Evolutionary conservation across 2,329 filamentous ascomycete genomes (phyloP).

Genomic region (Phyllosticta paracitricarpa): DNA sequence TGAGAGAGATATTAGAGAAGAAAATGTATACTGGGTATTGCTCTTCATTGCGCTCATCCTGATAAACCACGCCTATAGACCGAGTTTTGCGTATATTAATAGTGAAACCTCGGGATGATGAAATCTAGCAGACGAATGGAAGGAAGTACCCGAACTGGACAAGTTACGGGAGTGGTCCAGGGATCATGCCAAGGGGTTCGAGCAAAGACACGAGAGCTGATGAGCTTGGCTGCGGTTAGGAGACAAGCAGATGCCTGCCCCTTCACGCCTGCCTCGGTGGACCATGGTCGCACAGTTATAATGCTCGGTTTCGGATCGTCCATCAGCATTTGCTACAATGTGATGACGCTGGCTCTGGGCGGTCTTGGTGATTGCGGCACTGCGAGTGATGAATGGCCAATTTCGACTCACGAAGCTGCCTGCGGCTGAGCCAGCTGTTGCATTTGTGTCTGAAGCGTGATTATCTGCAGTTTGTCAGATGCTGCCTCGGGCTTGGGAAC

Average conservation of each 20-base stretch:
- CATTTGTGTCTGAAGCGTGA: slow-evolving; percentile 8
- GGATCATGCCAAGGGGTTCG: background rate
- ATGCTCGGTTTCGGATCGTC: background rate
- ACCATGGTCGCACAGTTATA: background rate
- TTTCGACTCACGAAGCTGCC: slow-evolving; percentile 7
- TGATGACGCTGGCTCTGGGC: background rate
- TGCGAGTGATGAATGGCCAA: background rate
- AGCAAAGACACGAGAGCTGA: background rate
- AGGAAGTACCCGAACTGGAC: background rate
- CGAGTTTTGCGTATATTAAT: background rate
- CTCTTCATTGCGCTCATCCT: background rate
- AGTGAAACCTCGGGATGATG: background rate
- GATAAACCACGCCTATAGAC: background rate
- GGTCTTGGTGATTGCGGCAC: background rate
- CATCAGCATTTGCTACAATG: background rate
- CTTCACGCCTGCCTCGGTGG: background rate
- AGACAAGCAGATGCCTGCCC: background rate
- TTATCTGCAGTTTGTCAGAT: slow-evolving; percentile 2
- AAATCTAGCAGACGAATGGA: background rate
- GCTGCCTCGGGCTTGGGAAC: too few relatives aligned
- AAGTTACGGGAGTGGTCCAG: background rate
- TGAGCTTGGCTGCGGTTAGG: background rate
- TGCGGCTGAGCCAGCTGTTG: slow-evolving; percentile 7
- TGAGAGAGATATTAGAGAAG: background rate
- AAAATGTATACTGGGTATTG: background rate